Base-by-base conservation (phyloP, 805 yeast genomes). In the Ogataea parapolymorpha region DNA sequence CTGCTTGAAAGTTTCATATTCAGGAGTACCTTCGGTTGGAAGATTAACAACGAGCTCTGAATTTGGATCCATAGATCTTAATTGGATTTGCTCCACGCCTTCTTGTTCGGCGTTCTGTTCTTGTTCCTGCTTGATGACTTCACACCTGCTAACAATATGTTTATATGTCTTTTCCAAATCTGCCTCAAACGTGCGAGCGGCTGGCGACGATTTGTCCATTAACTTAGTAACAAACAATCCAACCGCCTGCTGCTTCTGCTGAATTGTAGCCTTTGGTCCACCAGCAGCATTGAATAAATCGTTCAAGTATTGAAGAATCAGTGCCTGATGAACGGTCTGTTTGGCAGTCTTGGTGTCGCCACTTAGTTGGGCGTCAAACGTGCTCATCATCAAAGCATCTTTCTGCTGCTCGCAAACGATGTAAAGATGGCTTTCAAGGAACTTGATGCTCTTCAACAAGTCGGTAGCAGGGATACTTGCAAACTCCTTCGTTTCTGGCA, bases 331-430 rank as follows among this genome's bases (percentile, higher is more conserved):
- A 32, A 91, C 81, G n/a, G 80, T 76, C 45, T 78, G 82, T 45
- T 72, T 74, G 8, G 95, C 79, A 6, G 62, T 59, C 5, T 50
- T 46, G 0, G 73, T 55, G 35, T 87, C 73, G 15, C 80, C 83
- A 11, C 74, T 78, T 46, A 91, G 70, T 59, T 88, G 87, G 41
- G 71, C 69, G 55, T 91, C 95, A 62, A 93, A 93, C 0, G 97
- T 95, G 15, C 82, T 82, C 96, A 91, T 90, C 59, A 90, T 71
- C 44, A 93, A 75, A 0, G 95, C 87, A 62, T 93, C 98, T 58
- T 90, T 88, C 59, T 93, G 97, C 46, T 81, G 80, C 49, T 83
- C 88, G 4, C 79, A 78, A 36, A 90, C 78, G 42, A 93, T 85
- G 43, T 74, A 70, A 28, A 85, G 77, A 61, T 82, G 86, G 59